Conservation (phyloP, 2,329 filamentous ascomycete species). For the Fusarium poae region DNA sequence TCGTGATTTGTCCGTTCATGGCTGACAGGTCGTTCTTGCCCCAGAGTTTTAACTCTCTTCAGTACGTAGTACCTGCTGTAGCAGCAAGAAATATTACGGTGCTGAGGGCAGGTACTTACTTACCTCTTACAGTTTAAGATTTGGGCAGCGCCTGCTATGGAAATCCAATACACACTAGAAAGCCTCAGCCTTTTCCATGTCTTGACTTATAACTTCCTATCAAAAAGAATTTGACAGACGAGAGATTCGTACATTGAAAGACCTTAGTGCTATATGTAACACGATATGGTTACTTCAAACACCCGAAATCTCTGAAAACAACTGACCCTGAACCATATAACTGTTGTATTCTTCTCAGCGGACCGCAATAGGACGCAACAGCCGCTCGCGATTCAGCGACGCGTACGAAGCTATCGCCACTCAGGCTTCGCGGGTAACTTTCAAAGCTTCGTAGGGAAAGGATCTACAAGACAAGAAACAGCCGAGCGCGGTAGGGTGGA, state of each 20-base stretch:
- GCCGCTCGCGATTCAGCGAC: slow-evolving; percentile 29
- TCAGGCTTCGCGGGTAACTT: slow-evolving; percentile 26
- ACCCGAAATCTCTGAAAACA: not conserved
- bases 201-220: not conserved
- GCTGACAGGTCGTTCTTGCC: slow-evolving; percentile 22
- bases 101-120: not conserved
- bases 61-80: slow-evolving; percentile 1
- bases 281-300: not conserved
- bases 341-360: not conserved
- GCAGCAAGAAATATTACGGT: not conserved
- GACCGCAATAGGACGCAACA: slow-evolving; percentile 22
- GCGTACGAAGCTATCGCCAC: slow-evolving; percentile 43
- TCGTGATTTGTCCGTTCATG: slow-evolving; percentile 16
- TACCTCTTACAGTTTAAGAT: not conserved
- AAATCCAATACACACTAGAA: not conserved
- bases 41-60: slow-evolving; percentile 41
- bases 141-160: not conserved
- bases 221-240: not conserved
- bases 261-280: not conserved
- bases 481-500: slow-evolving; percentile 44
- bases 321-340: not conserved
- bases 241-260: not conserved
- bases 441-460: slow-evolving; percentile 30
- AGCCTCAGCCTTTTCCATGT: not conserved
- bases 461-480: slow-evolving; percentile 43